A percentile compares a stretch with the other conserved stretches of the same genome.
phyloP scores from a whole-genome alignment of 2,329 filamentous ascomycete species.

The Alternaria sp. region DNA sequence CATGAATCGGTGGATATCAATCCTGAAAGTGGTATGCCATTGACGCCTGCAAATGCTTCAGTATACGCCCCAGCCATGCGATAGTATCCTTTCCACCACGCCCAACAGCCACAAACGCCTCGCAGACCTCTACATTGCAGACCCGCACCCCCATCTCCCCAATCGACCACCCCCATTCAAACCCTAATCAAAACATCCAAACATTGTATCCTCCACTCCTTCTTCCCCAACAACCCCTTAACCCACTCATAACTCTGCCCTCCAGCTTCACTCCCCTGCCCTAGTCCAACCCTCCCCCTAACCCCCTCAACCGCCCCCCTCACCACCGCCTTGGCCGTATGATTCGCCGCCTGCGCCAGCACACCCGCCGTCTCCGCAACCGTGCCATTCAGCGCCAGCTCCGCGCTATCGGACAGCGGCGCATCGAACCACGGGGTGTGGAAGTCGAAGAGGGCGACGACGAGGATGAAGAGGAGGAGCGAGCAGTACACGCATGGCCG shows the following conservation, averaged over 20 bases:
- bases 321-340: constrained; percentile 40
- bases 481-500: constrained; percentile 98
- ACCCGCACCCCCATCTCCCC: neutral
- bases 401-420: constrained; percentile 53
- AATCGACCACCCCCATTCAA: constrained; percentile 16
- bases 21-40: neutral
- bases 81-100: neutral
- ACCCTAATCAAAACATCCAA: constrained; percentile 85
- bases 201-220: constrained; percentile 90
- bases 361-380: constrained; percentile 65
- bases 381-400: constrained; percentile 39
- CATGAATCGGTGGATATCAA: neutral
- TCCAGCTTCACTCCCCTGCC: constrained; percentile 65
- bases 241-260: constrained; percentile 76
- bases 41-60: constrained; percentile 33
- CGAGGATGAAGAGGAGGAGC: constrained; percentile 91
- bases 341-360: constrained; percentile 70
- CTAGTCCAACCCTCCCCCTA: constrained; percentile 26
- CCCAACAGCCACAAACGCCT: neutral
- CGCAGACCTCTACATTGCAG: neutral
- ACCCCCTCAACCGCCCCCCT: constrained; percentile 38
- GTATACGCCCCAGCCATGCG: constrained; percentile 27
- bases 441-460: constrained; percentile 95
- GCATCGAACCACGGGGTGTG: constrained; percentile 91
- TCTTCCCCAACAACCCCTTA: constrained; percentile 76